A percentile compares a stretch with the other conserved stretches of the same genome.
These are phyloP conservation scores for Neoascochyta sp. DNA, from an alignment of 2,329 filamentous ascomycete genomes.

Conservation along the genomic window DNA sequence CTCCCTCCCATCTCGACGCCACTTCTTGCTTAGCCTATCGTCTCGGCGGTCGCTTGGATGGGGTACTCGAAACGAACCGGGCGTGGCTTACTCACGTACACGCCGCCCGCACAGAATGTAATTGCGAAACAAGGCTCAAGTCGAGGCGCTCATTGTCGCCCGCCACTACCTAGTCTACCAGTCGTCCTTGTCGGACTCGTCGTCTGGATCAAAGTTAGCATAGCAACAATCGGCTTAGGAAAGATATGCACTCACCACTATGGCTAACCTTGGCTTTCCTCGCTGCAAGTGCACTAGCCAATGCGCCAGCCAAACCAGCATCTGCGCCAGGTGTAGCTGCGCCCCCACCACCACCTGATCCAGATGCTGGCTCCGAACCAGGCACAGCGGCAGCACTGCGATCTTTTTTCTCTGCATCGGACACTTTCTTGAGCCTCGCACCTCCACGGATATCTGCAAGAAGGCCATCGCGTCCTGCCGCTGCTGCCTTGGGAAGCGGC, in stretches of 20 bases:
- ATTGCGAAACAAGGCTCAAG: too few species aligned
- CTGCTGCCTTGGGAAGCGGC: constrained; percentile 36
- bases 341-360: constrained; percentile 48
- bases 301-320: constrained; percentile 45
- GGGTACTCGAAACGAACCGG: too few species aligned
- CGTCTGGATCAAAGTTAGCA: constrained; percentile 54
- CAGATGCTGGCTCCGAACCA: constrained; percentile 47
- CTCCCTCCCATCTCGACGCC: too few species aligned
- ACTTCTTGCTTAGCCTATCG: too few species aligned
- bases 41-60: too few species aligned
- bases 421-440: constrained; percentile 68
- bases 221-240: constrained; percentile 2
- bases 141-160: too few species aligned
- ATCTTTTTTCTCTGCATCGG: constrained; percentile 65
- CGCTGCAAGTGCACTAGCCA: constrained; percentile 80
- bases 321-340: constrained; percentile 27
- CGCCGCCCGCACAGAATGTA: too few species aligned
- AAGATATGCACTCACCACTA: constrained; percentile 63
- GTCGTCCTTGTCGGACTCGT: constrained; percentile 73
- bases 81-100: too few species aligned
- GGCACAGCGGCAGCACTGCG: constrained; percentile 63
- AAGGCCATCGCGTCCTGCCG: constrained; percentile 56
- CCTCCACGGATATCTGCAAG: constrained; percentile 68
- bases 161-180: too few species aligned
- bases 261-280: constrained; percentile 92